Base-by-base conservation (phyloP, 2,329 filamentous ascomycete genomes). In the Epichloe coenophiala region DNA sequence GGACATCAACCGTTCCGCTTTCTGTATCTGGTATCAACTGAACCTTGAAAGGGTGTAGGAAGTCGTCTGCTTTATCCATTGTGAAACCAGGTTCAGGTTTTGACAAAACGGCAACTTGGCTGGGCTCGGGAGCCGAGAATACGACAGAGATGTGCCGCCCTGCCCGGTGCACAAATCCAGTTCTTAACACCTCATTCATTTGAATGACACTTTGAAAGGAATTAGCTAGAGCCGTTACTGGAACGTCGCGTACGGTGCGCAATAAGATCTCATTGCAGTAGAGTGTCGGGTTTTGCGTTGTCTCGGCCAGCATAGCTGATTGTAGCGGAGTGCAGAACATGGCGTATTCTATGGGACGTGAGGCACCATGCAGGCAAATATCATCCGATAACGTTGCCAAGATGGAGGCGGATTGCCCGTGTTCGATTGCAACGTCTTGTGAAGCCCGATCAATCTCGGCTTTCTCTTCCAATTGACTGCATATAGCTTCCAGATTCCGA, bases 191-290 rank as follows among this genome's bases (percentile, higher is more conserved):
- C 42, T 83, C 73, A 58, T 90, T 89, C 1, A 63, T 57, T 6
- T 67, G 51, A 7, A 73, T 70, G 6, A 88, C 58, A 1, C 63
- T 57, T 2, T 58, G 51, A 27, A 90, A 69, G 8, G 77, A 76
- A 1, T 65, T 58, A 2, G 61, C 61, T 5, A 88, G 63, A 12
- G 68, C 56, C 0, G 68, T 56, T 2, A 62, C 37, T 1, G 60
- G 57, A 35, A 71, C 59, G 0, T 58, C 54, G 0, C 62, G 43
- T 1, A 72, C 62, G 11, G 86, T 66, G n/a, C 77, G 69, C 1
- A 94, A 62, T 57, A 85, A 77, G 11, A 93, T 69, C 71, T 82
- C 83, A 58, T 95, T 96, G 66, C 84, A 86, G 61, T 96, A 95
- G 7, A 82, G 74, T 45, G 66, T 67, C 2, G 71, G 55, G 53